These are phyloP conservation scores for Knufia petricola DNA, from an alignment of 2,329 filamentous ascomycete genomes.

Conservation along the genomic window DNA sequence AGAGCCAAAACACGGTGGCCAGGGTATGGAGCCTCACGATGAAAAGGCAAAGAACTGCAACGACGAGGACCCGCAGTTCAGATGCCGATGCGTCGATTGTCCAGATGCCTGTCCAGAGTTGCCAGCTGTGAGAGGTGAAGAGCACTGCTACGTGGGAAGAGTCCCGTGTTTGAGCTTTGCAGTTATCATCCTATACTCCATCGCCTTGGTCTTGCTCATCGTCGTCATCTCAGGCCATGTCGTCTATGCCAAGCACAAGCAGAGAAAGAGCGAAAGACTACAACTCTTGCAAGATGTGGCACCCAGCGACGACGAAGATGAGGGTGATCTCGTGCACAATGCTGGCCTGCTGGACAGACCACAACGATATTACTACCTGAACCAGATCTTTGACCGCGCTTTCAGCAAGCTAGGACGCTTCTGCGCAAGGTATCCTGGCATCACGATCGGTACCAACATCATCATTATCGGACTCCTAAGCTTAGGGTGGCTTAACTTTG, in stretches of 20 bases:
- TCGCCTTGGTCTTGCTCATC: constrained; percentile 60
- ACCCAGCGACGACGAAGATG: constrained; percentile 86
- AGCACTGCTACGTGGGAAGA: constrained; percentile 70
- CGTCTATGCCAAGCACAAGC: constrained; percentile 62
- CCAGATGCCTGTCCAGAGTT: constrained; percentile 74
- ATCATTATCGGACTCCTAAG: constrained; percentile 69
- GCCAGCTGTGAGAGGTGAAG: constrained; percentile 59
- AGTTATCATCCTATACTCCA: constrained; percentile 74
- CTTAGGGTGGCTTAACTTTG: constrained; percentile 77
- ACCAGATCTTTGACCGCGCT: constrained; percentile 67
- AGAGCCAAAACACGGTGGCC: constrained; percentile 47
- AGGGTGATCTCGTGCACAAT: constrained; percentile 71
- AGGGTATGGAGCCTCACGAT: constrained; percentile 59
- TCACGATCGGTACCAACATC: constrained; percentile 71
- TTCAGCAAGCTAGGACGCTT: constrained; percentile 73
- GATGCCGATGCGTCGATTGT: constrained; percentile 91
- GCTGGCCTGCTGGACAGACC: constrained; percentile 70
- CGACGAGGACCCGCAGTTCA: constrained; percentile 72
- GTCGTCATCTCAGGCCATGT: constrained; percentile 62
- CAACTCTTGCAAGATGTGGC: constrained; percentile 74
- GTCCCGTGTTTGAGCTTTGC: constrained; percentile 92
- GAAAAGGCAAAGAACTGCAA: constrained; percentile 80
- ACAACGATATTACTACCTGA: constrained; percentile 69
- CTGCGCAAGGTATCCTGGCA: constrained; percentile 72
- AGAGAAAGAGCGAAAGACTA: constrained; percentile 70